These are phyloP conservation scores for Zygoascus tannicola DNA, from an alignment of 805 yeast species.

Conservation along the genomic window DNA sequence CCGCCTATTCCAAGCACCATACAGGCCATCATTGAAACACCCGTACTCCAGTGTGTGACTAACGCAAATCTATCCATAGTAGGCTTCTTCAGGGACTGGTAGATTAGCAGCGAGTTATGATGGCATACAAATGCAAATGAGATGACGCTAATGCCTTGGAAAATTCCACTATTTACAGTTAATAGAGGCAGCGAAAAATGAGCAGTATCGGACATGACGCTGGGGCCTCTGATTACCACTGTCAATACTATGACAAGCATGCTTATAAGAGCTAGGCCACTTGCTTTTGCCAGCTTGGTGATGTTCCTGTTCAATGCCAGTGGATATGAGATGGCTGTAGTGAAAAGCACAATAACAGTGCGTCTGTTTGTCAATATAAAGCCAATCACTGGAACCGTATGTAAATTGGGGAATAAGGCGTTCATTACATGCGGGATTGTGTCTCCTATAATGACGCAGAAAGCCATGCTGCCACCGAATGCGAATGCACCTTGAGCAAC, in stretches of 20 bases:
- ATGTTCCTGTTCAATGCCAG: slow-evolving; percentile 72
- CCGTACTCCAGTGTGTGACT: slow-evolving; percentile 77
- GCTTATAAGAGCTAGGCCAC: slow-evolving; percentile 75
- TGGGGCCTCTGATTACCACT: slow-evolving; percentile 68
- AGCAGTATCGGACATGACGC: slow-evolving; percentile 42
- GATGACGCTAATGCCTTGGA: slow-evolving; percentile 88
- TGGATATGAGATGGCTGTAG: slow-evolving; percentile 71
- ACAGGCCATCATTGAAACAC: slow-evolving; percentile 72
- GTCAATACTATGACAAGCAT: slow-evolving; percentile 72
- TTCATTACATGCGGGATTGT: slow-evolving; percentile 83
- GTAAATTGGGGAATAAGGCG: slow-evolving; percentile 45
- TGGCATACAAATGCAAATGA: slow-evolving; percentile 95
- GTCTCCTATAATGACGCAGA: slow-evolving; percentile 90
- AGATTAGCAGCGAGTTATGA: slow-evolving; percentile 85
- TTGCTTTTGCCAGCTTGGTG: slow-evolving; percentile 73
- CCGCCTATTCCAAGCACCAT: slow-evolving; percentile 74
- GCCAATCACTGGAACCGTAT: slow-evolving; percentile 31
- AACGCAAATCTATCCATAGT: slow-evolving; percentile 64
- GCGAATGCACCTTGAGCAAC: slow-evolving; percentile 83
- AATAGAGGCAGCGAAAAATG: slow-evolving; percentile 31
- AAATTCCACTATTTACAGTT: slow-evolving; percentile 54
- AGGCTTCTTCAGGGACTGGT: slow-evolving; percentile 70
- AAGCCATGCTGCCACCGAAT: slow-evolving; percentile 89
- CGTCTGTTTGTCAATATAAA: slow-evolving; percentile 57
- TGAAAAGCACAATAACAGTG: slow-evolving; percentile 58